Conservation (phyloP, 1,284 basidiomycete genomes). For the Pyrrhoderma noxium region DNA sequence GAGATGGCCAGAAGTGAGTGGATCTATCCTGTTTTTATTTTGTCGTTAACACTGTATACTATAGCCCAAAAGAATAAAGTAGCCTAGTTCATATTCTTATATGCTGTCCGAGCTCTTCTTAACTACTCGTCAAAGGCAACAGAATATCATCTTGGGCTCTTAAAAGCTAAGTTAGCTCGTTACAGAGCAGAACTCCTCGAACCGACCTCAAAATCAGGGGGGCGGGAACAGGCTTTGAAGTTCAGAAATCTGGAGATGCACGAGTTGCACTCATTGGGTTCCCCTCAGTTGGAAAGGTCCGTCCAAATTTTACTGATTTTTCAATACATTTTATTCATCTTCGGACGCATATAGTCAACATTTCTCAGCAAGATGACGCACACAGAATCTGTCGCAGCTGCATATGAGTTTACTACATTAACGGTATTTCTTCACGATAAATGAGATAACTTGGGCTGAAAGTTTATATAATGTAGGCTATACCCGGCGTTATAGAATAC, state of each 20-base stretch:
- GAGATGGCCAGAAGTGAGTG: slow-evolving; percentile 90
- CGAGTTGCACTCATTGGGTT: slow-evolving; percentile 92
- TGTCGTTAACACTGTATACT: slow-evolving; percentile 14
- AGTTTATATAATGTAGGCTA: slow-evolving; percentile 46
- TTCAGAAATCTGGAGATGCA: slow-evolving; percentile 91
- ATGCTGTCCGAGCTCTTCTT: not conserved
- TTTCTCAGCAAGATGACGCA: slow-evolving; percentile 89
- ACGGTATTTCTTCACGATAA: slow-evolving; percentile 40
- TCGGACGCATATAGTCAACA: slow-evolving; percentile 58
- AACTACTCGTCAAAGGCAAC: slow-evolving; percentile 51
- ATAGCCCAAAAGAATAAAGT: slow-evolving; percentile 90
- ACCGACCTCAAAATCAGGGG: slow-evolving; percentile 74
- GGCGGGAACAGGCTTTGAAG: slow-evolving; percentile 88
- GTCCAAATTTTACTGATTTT: slow-evolving; percentile 14
- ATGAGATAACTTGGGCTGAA: not conserved
- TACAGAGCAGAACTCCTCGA: slow-evolving; percentile 88
- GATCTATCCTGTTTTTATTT: too few species aligned
- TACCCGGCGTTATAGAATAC: slow-evolving; percentile 91
- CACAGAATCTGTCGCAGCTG: slow-evolving; percentile 82
- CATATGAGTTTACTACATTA: slow-evolving; percentile 94
- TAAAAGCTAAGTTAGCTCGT: slow-evolving; percentile 88
- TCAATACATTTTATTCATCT: slow-evolving; percentile 17
- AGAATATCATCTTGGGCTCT: slow-evolving; percentile 83
- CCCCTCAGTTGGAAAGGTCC: slow-evolving; percentile 86
- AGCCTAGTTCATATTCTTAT: not conserved